phyloP scores from a whole-genome alignment of 2,329 filamentous ascomycete genomes.

The Endocalyx cinctus region DNA sequence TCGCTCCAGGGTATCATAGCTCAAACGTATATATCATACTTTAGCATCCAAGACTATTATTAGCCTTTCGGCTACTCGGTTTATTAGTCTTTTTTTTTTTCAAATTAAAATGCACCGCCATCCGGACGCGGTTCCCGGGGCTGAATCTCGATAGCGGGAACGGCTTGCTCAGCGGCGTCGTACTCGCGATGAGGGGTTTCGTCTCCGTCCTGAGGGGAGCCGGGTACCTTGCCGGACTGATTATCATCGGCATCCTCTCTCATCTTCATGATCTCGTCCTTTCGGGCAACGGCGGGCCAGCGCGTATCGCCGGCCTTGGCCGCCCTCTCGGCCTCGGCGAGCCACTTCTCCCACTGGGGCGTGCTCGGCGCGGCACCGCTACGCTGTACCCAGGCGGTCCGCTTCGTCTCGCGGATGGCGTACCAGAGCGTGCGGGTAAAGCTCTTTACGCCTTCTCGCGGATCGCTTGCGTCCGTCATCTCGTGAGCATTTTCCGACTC shows the following conservation, averaged over 20 bases:
- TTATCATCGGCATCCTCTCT: conserved; percentile 9
- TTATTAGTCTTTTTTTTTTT: too few relatives aligned
- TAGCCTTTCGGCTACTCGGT: too few relatives aligned
- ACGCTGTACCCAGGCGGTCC: conserved; percentile 47
- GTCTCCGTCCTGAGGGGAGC: not conserved
- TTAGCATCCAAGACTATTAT: too few relatives aligned
- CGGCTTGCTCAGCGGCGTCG: conserved; percentile 16
- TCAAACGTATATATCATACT: too few relatives aligned
- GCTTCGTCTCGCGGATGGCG: conserved; percentile 50
- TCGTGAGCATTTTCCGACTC: conserved; percentile 34
- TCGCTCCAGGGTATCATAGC: too few relatives aligned
- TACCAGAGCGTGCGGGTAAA: conserved; percentile 57
- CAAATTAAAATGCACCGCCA: too few relatives aligned
- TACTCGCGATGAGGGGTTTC: conserved; percentile 2
- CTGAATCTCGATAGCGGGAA: conserved; percentile 15
- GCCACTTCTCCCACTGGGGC: conserved; percentile 49
- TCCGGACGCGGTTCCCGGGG: too few relatives aligned
- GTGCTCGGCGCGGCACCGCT: conserved; percentile 49
- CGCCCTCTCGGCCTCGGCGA: conserved; percentile 41
- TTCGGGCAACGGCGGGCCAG: conserved; percentile 46
- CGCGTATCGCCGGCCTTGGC: conserved; percentile 25
- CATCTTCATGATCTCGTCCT: conserved; percentile 44
- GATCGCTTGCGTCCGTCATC: conserved; percentile 24
- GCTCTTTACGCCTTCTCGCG: conserved; percentile 37
- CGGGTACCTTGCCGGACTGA: conserved; percentile 1